Evolutionary conservation across 495 filamentous ascomycete species (phyloP), one percentile per base, ranked within the genome.

Genomic region (Trichoderma asperelloides): DNA sequence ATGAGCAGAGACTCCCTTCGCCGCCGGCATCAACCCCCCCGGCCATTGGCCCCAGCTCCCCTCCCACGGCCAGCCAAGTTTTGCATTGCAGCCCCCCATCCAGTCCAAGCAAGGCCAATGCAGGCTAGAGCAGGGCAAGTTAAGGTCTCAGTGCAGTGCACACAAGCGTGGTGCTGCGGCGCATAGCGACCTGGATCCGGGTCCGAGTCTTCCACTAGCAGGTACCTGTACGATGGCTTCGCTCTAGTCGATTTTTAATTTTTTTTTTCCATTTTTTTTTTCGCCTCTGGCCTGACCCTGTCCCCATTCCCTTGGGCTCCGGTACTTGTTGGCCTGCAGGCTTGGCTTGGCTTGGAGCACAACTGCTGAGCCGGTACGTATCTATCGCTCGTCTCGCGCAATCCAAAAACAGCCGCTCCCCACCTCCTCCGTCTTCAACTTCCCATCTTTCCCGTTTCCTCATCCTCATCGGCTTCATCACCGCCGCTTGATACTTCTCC

Each of bases 361-460:
- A 30, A 27, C 55, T 9, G 9, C 55, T 16, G 27, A 47, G 49
- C 5, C 43, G 47, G 55, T 60, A 60, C 55, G 55, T 60, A 60
- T 47, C 43, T 47, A 15, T 60, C 55, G 55, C 11, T 21, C 55
- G 13, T 30, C 55, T 60, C 55, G 28, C 55, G 55, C 55, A 60
- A 13, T 37, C 55, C 55, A 60, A 60, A 60, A 60, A 60, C 55
- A 60, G 55, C 55, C 55, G 30, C 55, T 60, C 55, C 55, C 55
- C 55, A 60, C 25, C 55, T 33, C 55, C 55, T 60, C 55, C 25
- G 27, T 60, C 55, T 28, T 28, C 25, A 21, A 27, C 27, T 60
- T 60, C 25, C 25, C 23, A 1, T 60, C 55, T 60, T 30, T 60
- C 55, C 27, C 27, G 9, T 30, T 60, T 30, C 55, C 55, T 60